A percentile compares a stretch with the other conserved stretches of the same genome.
Conservation (phyloP, 176 grass and related monocot genomes). For the Rhipidocladum racemiflorum region DNA sequence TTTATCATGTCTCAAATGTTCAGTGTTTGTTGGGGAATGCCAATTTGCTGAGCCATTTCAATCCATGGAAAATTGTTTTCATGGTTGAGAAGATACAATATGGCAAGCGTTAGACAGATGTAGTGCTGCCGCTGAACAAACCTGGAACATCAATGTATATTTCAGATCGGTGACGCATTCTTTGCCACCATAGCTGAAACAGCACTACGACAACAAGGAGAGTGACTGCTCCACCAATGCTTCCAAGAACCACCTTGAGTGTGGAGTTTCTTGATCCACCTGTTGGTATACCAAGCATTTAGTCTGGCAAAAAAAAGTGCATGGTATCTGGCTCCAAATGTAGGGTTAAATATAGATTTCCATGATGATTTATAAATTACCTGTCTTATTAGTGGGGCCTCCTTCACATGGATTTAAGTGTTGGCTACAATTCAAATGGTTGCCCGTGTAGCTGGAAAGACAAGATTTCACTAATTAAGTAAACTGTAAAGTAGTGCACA, state of each 20-base stretch:
- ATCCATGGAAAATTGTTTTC: background rate
- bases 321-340: slow-evolving; percentile 9
- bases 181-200: slow-evolving; percentile 59
- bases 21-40: background rate
- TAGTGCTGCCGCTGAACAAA: slow-evolving; percentile 21
- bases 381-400: slow-evolving; percentile 5
- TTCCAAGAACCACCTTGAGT: slow-evolving; percentile 46
- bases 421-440: slow-evolving; percentile 62
- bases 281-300: slow-evolving; percentile 36
- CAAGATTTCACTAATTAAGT: background rate
- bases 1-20: background rate
- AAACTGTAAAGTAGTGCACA: background rate
- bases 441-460: slow-evolving; percentile 64
- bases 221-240: slow-evolving; percentile 46
- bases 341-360: background rate
- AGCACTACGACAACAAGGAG: slow-evolving; percentile 38
- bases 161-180: slow-evolving; percentile 43
- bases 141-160: slow-evolving; percentile 82
- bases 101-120: background rate
- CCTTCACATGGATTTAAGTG: slow-evolving; percentile 33
- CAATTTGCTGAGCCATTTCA: slow-evolving; percentile 3
- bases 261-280: slow-evolving; percentile 45
- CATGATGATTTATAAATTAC: slow-evolving; percentile 18
- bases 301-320: slow-evolving; percentile 2
- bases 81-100: background rate